phyloP scores from a whole-genome alignment of 73 alveolate species.

The Tetrahymena elliotti region DNA sequence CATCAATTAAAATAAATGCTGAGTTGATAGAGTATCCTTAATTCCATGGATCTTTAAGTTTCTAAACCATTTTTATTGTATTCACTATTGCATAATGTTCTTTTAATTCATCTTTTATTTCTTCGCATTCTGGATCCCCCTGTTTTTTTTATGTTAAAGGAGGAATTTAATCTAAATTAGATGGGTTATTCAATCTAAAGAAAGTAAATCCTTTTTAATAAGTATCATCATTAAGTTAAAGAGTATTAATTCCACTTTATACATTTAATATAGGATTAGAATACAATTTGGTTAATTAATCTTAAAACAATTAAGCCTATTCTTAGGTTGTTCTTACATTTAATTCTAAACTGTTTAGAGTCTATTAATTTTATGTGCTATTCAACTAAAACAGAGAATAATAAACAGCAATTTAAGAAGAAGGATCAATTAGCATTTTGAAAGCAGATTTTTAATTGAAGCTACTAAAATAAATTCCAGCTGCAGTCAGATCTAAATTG shows the following conservation, averaged over 20 bases:
- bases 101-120: background rate
- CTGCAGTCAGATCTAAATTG: background rate
- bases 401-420: background rate
- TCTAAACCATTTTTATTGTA: background rate
- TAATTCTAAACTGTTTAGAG: background rate
- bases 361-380: background rate
- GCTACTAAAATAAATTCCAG: background rate
- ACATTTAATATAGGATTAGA: background rate
- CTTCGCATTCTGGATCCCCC: background rate
- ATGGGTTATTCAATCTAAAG: background rate
- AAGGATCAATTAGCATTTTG: background rate
- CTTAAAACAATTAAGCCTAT: background rate
- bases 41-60: background rate
- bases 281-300: background rate
- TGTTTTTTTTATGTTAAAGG: background rate
- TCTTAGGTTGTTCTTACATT: background rate
- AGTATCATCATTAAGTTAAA: background rate
- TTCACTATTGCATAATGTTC: background rate
- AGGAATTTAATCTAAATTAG: background rate
- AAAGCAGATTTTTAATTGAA: background rate
- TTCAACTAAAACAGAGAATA: background rate
- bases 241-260: background rate
- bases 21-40: background rate
- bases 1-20: background rate
- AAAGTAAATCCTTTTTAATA: background rate